phyloP scores from a whole-genome alignment of 805 yeast genomes.

The Saturnispora quitensis region DNA sequence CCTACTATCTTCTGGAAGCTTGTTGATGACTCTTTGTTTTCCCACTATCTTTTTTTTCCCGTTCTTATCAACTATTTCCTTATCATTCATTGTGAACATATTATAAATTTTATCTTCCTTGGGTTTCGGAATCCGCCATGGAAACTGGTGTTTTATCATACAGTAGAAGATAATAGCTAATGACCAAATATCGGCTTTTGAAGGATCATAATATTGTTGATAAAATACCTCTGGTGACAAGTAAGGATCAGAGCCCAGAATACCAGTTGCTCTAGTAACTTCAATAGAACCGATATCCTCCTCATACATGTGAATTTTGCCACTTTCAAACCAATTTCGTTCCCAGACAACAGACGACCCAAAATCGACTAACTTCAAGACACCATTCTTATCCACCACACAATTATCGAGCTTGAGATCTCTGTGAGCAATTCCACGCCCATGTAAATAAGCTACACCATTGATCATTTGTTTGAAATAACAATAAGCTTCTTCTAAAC shows the following conservation, averaged over 20 bases:
- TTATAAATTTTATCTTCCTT: conserved; percentile 61
- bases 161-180: conserved; percentile 88
- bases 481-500: conserved; percentile 60
- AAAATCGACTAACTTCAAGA: conserved; percentile 82
- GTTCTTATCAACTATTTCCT: conserved; percentile 20
- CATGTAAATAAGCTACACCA: conserved; percentile 72
- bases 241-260: conserved; percentile 95
- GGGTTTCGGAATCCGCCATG: conserved; percentile 88
- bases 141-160: conserved; percentile 78
- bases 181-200: conserved; percentile 89
- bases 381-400: conserved; percentile 67
- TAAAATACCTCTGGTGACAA: conserved; percentile 84
- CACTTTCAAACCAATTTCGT: neutral
- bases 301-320: neutral
- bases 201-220: conserved; percentile 59
- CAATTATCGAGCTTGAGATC: conserved; percentile 92
- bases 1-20: conserved; percentile 62
- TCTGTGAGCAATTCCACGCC: conserved; percentile 82
- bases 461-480: conserved; percentile 71
- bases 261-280: conserved; percentile 64
- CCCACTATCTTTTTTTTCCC: conserved; percentile 34
- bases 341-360: conserved; percentile 85
- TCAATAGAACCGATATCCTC: conserved; percentile 1
- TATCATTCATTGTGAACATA: conserved; percentile 39
- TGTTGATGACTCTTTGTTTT: conserved; percentile 60